Conservation (phyloP, 1,139 yeast genomes). For the Kurtzmaniella natalensis region DNA sequence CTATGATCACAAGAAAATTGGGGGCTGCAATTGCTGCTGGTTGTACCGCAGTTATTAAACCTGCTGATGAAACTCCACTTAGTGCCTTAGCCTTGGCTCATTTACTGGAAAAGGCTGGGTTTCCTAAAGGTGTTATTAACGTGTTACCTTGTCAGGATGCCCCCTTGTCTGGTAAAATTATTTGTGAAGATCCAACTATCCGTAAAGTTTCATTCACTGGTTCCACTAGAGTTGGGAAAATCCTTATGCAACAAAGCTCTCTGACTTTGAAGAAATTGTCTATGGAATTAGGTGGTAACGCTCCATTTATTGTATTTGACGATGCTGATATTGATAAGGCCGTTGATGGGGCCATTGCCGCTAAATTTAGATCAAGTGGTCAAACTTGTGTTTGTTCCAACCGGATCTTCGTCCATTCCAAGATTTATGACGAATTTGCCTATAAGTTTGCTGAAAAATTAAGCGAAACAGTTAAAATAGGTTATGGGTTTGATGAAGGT, state of each 20-base stretch:
- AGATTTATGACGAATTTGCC: constrained; percentile 57
- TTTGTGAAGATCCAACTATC: constrained; percentile 39
- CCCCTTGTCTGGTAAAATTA: constrained; percentile 58
- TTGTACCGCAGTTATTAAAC: constrained; percentile 84
- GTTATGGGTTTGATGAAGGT: constrained; percentile 65
- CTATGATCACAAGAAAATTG: constrained; percentile 88
- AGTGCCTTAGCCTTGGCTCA: constrained; percentile 79
- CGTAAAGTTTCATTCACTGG: constrained; percentile 57
- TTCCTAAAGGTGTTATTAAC: constrained; percentile 83
- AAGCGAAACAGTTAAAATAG: constrained; percentile 48
- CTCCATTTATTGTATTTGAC: constrained; percentile 45
- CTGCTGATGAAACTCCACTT: constrained; percentile 86
- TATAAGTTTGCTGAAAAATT: constrained; percentile 47
- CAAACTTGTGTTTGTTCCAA: constrained; percentile 92
- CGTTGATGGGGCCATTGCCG: constrained; percentile 48
- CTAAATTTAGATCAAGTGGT: constrained; percentile 67
- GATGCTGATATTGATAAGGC: constrained; percentile 49
- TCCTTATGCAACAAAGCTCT: constrained; percentile 44
- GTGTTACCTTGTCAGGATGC: constrained; percentile 56
- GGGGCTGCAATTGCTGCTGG: constrained; percentile 95
- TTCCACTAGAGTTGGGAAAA: constrained; percentile 52
- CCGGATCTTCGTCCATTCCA: constrained; percentile 69
- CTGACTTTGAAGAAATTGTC: constrained; percentile 46
- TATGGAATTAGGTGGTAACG: constrained; percentile 52
- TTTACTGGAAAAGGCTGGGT: constrained; percentile 72